Base-by-base conservation (phyloP, 2,329 filamentous ascomycete species). In the Xylariaceae sp. region DNA sequence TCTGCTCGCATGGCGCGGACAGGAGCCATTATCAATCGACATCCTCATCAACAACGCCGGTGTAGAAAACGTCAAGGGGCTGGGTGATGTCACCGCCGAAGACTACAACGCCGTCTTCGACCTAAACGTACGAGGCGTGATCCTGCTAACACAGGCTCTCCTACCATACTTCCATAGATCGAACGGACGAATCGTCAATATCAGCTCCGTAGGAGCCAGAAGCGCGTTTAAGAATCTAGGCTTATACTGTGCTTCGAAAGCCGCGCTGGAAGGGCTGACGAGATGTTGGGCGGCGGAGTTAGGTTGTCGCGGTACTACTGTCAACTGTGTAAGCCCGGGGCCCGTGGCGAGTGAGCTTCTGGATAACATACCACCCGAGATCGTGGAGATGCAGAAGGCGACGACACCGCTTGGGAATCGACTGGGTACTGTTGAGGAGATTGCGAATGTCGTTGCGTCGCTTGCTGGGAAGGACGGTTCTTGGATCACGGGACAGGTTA, bases 261-360 rank as follows among this genome's bases (percentile, higher is more conserved):
- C 79, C 0, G 83, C 81, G 4, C 65, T 86, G 12, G 82, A 86
- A 65, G 80, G 76, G 0, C 66, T 85, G 52, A 86, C 83, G 7
- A 71, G 81, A 5, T 76, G 73, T 44, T 80, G 80, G 75, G 83
- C 84, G 0, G 72, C 73, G 0, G 83, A 86, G 67, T 69, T 86
- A 6, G 82, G 82, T 0, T 64, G 57, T 3, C 68, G 75, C 54
- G 80, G 82, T 0, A 80, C 80, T 55, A 85, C 82, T 0, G 82
- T 84, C 30, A 87, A 86, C 60, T 73, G 75, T 0, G 77, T 86
- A 2, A 77, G 77, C 26, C 81, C 82, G 0, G 83, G 83, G 0
- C 81, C 83, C 0, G 78, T 83, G 4, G 68, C 78, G 67, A 83
- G 74, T 32, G 80, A 83, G 6, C 76, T 86, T 75, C 64, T 84